A percentile compares a stretch with the other conserved stretches of the same genome.
These are phyloP conservation scores for Claviceps maximensis DNA, from an alignment of 2,329 filamentous ascomycete genomes.

Conservation along the genomic window DNA sequence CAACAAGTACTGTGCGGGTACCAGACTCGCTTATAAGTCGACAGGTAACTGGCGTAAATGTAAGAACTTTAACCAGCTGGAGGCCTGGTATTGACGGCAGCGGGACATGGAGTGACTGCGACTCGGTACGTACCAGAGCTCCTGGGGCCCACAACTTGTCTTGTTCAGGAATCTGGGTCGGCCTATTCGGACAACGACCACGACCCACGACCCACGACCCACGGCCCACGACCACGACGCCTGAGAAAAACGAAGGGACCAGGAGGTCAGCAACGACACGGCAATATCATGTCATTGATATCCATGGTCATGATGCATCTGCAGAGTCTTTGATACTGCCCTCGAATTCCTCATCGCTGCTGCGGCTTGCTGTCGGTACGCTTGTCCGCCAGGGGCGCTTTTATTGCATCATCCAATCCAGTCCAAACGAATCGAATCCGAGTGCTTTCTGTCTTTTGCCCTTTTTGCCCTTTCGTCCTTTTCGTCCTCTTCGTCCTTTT, in stretches of 20 bases:
- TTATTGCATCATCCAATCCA: background rate
- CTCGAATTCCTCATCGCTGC: slow-evolving; percentile 8
- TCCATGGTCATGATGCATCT: background rate
- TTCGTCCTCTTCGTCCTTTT: slow-evolving; percentile 4
- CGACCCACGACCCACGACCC: background rate
- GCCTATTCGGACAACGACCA: slow-evolving; percentile 27
- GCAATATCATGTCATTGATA: background rate
- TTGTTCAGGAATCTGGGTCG: slow-evolving; percentile 11
- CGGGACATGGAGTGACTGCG: too few relatives aligned
- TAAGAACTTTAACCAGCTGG: too few relatives aligned
- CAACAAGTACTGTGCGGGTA: too few relatives aligned
- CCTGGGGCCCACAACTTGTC: slow-evolving; percentile 4
- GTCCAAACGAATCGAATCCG: too few relatives aligned
- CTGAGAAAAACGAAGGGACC: slow-evolving; percentile 23
- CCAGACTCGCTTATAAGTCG: too few relatives aligned
- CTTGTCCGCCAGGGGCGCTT: slow-evolving; percentile 1
- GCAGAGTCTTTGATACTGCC: slow-evolving; percentile 11
- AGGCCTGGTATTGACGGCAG: too few relatives aligned
- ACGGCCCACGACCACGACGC: slow-evolving; percentile 9
- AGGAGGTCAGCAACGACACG: slow-evolving; percentile 12
- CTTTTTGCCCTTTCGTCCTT: background rate
- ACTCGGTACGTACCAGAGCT: too few relatives aligned
- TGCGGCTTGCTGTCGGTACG: slow-evolving; percentile 3
- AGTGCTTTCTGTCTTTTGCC: too few relatives aligned
- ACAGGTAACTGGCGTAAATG: too few relatives aligned